phyloP scores from a whole-genome alignment of 306 rosid species.

The Casuarina cunninghamiana region DNA sequence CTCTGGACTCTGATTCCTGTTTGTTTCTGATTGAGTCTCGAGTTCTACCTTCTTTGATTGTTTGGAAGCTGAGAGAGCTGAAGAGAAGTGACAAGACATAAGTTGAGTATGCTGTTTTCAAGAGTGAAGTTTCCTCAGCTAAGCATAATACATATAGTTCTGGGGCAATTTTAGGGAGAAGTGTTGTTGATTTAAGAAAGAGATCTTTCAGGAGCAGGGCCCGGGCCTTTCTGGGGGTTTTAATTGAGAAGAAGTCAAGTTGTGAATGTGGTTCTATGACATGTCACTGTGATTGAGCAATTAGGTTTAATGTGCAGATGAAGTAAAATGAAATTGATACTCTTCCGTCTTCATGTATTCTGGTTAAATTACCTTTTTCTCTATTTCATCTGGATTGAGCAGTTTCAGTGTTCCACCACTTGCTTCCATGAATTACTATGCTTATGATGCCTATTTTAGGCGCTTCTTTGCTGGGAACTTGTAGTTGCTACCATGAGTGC shows the following conservation, averaged over 20 bases:
- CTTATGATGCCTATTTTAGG: no score
- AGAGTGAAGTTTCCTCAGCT: neutral
- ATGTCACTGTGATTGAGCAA: neutral
- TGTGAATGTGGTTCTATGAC: neutral
- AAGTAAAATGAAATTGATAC: neutral
- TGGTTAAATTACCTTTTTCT: neutral
- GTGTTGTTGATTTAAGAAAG: no score
- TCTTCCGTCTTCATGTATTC: neutral
- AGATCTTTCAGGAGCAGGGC: neutral
- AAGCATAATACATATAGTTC: neutral
- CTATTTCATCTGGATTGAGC: neutral
- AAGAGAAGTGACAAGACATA: neutral
- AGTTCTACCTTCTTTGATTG: neutral
- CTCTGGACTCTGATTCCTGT: neutral
- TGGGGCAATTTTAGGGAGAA: no score
- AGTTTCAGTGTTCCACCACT: neutral
- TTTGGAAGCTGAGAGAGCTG: neutral
- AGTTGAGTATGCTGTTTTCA: neutral
- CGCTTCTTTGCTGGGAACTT: neutral
- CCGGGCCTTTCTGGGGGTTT: neutral
- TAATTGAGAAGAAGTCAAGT: neutral
- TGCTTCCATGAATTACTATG: neutral
- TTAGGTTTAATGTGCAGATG: neutral
- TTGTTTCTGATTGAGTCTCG: neutral
- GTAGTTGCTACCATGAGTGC: neutral